These are phyloP conservation scores for Suillus clintonianus DNA, from an alignment of 768 basidiomycete genomes.

Conservation along the genomic window DNA sequence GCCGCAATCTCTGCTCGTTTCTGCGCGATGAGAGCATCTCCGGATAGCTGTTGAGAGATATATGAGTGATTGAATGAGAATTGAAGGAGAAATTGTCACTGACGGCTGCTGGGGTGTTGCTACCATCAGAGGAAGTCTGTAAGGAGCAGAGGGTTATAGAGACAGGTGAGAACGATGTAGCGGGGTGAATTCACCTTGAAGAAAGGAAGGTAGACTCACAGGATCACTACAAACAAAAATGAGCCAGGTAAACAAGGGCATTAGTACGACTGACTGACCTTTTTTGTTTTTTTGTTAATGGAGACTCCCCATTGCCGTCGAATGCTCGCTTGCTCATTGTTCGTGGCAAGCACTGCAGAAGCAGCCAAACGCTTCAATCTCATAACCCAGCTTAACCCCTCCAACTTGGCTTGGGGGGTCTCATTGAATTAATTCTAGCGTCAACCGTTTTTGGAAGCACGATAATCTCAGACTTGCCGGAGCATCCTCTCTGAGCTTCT, in stretches of 20 bases:
- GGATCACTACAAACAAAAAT: conserved; percentile 48
- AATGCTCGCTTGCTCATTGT: conserved; percentile 65
- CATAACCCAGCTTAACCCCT: not conserved
- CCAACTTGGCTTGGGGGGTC: not conserved
- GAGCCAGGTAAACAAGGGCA: conserved; percentile 10
- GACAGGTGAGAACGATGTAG: conserved; percentile 56
- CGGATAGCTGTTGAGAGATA: conserved; percentile 39
- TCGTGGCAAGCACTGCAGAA: not conserved
- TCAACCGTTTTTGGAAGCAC: not conserved
- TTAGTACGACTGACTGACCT: conserved; percentile 46
- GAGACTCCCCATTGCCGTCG: conserved; percentile 53
- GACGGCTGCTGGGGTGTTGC: conserved; percentile 43
- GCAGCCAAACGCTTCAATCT: not conserved
- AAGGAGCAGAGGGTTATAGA: conserved; percentile 65
- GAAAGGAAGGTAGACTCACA: conserved; percentile 59
- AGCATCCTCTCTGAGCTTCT: too few species aligned
- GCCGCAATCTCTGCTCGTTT: conserved; percentile 85
- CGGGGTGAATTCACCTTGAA: conserved; percentile 73
- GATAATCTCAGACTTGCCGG: not conserved
- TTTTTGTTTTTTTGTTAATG: conserved; percentile 61
- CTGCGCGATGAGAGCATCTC: conserved; percentile 74
- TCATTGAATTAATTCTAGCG: too few species aligned
- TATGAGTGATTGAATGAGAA: conserved; percentile 1
- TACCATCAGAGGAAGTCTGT: conserved; percentile 55
- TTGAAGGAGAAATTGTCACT: conserved; percentile 27